Evolutionary conservation across 257 asterid genomes (phyloP).

Genomic region (Scutellaria barbata): DNA sequence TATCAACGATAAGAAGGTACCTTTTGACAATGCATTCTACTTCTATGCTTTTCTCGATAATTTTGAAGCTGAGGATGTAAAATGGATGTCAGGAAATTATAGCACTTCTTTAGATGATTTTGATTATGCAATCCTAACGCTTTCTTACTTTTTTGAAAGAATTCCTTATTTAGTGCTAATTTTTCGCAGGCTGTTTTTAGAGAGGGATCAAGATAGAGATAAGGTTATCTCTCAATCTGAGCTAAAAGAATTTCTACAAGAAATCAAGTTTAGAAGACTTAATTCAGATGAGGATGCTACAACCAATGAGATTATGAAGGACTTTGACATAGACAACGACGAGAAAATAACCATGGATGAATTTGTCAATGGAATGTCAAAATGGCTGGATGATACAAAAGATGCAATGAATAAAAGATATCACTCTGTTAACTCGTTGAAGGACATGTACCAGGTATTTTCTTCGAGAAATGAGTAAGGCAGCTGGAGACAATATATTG

Average conservation of each 20-base stretch:
- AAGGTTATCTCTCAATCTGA: conserved; percentile 49
- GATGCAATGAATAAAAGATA: conserved; percentile 53
- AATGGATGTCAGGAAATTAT: neutral
- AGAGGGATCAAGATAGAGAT: conserved; percentile 54
- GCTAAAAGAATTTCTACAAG: conserved; percentile 48
- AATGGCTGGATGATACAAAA: conserved; percentile 65
- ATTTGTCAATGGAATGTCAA: conserved; percentile 54
- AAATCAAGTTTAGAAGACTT: conserved; percentile 42
- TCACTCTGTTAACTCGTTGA: conserved; percentile 53
- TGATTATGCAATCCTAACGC: neutral
- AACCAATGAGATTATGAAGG: conserved; percentile 47
- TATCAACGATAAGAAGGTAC: conserved; percentile 55
- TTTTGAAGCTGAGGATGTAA: conserved; percentile 1
- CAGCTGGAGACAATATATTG: neutral
- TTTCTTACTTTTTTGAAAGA: neutral
- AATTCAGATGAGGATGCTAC: conserved; percentile 41
- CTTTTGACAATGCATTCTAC: neutral
- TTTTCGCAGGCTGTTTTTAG: conserved; percentile 47
- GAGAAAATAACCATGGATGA: conserved; percentile 57
- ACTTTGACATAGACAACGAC: conserved; percentile 52
- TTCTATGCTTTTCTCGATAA: neutral
- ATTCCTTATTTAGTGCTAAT: neutral
- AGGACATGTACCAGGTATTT: conserved; percentile 51
- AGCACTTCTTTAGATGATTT: neutral
- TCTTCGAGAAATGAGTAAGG: neutral